A percentile compares a stretch with the other conserved stretches of the same genome.
phyloP scores from a whole-genome alignment of 139 green algal genomes.

The Picochlorum sp. region DNA sequence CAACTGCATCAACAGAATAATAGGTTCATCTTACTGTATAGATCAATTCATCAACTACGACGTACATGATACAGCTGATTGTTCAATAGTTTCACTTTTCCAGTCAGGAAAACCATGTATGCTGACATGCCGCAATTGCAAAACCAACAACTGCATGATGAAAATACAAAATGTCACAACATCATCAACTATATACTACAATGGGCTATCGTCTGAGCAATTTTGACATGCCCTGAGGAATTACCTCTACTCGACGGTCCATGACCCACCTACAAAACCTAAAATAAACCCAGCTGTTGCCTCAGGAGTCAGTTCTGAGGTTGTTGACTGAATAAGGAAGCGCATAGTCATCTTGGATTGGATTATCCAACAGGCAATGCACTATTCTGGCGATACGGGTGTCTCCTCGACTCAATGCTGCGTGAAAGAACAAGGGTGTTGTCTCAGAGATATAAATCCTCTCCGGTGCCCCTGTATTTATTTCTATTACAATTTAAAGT shows the following conservation, averaged over 20 bases:
- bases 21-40: neutral
- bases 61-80: neutral
- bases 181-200: too few species aligned
- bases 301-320: neutral
- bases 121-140: neutral
- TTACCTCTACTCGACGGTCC: neutral
- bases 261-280: neutral
- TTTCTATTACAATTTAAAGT: too few species aligned
- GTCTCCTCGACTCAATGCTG: too few species aligned
- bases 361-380: too few species aligned
- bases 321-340: neutral
- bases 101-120: neutral
- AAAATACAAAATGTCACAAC: neutral
- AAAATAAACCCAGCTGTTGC: constrained; percentile 2
- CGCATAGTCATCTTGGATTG: too few species aligned
- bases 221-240: too few species aligned
- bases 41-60: neutral
- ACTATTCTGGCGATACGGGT: too few species aligned
- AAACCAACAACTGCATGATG: neutral
- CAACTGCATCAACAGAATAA: neutral
- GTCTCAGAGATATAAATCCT: too few species aligned
- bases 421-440: too few species aligned
- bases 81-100: neutral
- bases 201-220: too few species aligned
- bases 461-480: too few species aligned